A percentile compares a stretch with the other conserved stretches of the same genome.
Evolutionary conservation across 2,329 filamentous ascomycete species (phyloP).

Genomic region (Curvularia hawaiiensis): DNA sequence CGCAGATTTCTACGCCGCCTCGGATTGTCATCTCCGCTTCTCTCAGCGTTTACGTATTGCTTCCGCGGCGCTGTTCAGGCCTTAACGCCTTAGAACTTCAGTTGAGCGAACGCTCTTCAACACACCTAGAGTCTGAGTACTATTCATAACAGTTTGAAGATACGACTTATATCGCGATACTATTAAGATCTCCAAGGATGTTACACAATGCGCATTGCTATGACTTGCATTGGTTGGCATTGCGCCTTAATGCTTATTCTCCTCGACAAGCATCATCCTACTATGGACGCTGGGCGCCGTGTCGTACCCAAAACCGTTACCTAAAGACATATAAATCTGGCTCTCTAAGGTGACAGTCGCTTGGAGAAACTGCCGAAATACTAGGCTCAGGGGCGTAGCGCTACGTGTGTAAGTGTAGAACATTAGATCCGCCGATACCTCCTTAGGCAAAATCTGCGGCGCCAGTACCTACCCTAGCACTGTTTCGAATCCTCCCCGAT

Average conservation of each 20-base stretch:
- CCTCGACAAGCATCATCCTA: not conserved
- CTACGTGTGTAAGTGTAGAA: not conserved
- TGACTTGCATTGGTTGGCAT: not conserved
- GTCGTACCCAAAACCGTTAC: not conserved
- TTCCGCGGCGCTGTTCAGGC: not conserved
- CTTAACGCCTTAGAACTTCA: not conserved
- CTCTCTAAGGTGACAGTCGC: not conserved
- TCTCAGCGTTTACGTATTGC: not conserved
- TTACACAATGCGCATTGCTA: not conserved
- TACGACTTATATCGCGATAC: too few relatives aligned
- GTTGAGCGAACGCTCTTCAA: not conserved
- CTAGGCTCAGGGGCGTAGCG: not conserved
- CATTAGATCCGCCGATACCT: not conserved
- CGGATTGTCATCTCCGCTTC: too few relatives aligned
- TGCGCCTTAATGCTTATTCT: not conserved
- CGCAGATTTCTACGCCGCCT: not conserved
- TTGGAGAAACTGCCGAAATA: not conserved
- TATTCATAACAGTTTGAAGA: too few relatives aligned
- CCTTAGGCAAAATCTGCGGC: not conserved
- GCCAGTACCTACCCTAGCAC: not conserved
- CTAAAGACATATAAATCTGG: not conserved
- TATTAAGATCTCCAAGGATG: too few relatives aligned
- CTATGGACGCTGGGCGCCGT: not conserved
- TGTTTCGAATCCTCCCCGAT: not conserved
- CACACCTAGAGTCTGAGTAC: not conserved